Evolutionary conservation across 805 yeast species (phyloP), one percentile per base, ranked within the genome.

Genomic region (Priceomyces melissophilus): DNA sequence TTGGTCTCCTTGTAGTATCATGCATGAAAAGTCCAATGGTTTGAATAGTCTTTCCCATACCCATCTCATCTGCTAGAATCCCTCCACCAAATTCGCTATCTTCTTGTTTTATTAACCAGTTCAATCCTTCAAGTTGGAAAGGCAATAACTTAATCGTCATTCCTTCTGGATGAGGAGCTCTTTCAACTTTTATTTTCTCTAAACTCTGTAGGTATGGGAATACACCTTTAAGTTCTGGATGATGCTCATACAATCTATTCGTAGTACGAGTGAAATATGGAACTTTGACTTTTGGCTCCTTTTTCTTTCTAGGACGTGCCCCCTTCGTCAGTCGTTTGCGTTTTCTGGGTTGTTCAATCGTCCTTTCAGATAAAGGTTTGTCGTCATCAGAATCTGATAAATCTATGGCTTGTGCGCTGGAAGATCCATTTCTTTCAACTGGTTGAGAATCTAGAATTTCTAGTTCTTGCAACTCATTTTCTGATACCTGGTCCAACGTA

Each of bases 1-100:
- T 87, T 8, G 97, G 97, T 9, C 78, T 67, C 49, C 80, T 82
- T 0, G 67, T 54, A 37, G 73, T 57, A 59, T 88, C 95, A 35
- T 73, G 61, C 80, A 90, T 79, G 55, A 93, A 78, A 34, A 93
- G 64, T 0, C 95, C 93, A 46, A 93, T 91, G 30, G 96, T 91
- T 64, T 93, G 99, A 37, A 93, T 90, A 0, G 99, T 93, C 55
- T 93, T 93, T 47, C 99, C 99, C 98, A 93, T 91, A 29, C 99
- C 99, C 99, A 93, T 93, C 63, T 93, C 99, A 68, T 93, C 99
- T 4, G 99, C 98, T 35, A 93, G 68, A 8, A 93, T 83, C 11
- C 98, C 99, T 17, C 99, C 99, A 11, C 76, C 72, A 61, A 84
- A 91, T 32, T 71, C 75, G 16, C 86, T 73, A 15, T 80, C 81